phyloP scores from a whole-genome alignment of 2,329 filamentous ascomycete genomes.

The Huntiella omanensis region DNA sequence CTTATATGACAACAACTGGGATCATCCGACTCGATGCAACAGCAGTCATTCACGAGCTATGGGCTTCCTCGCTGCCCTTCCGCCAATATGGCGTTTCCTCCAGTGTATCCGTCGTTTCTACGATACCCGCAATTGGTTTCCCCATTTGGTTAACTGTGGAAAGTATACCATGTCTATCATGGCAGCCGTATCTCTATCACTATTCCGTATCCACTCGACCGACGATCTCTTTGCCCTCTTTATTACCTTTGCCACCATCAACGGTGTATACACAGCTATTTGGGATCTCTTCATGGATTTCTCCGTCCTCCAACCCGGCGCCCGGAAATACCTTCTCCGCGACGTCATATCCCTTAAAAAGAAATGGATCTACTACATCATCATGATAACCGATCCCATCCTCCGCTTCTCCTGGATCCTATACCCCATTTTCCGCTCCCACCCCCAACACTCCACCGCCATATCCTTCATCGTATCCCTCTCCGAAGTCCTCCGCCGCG shows the following conservation, averaged over 20 bases:
- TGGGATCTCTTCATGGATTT: constrained; percentile 98
- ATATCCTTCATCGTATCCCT: constrained; percentile 64
- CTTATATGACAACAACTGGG: constrained; percentile 66
- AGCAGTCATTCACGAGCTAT: constrained; percentile 66
- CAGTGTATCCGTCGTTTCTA: constrained; percentile 81
- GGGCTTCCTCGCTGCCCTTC: constrained; percentile 69
- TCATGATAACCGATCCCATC: constrained; percentile 68
- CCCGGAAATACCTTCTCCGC: constrained; percentile 49
- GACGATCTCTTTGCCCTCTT: constrained; percentile 47
- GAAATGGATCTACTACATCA: constrained; percentile 66
- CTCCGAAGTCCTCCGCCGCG: constrained; percentile 64
- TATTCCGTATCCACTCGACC: constrained; percentile 58
- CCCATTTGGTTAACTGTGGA: constrained; percentile 77
- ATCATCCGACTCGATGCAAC: constrained; percentile 58
- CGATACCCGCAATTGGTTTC: constrained; percentile 75
- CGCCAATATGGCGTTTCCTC: constrained; percentile 74
- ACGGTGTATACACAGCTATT: constrained; percentile 62
- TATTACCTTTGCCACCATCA: constrained; percentile 62
- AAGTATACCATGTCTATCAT: constrained; percentile 80
- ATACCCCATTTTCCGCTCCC: constrained; percentile 65
- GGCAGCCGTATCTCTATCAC: constrained; percentile 56
- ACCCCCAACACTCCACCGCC: constrained; percentile 66
- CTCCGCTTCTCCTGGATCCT: constrained; percentile 90
- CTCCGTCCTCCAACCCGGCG: constrained; percentile 64
- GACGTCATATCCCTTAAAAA: constrained; percentile 63